Percentiles rank a stretch among this genome's conserved stretches.
These are phyloP conservation scores for Candida stauntonica DNA, from an alignment of 805 yeast genomes.

Conservation along the genomic window DNA sequence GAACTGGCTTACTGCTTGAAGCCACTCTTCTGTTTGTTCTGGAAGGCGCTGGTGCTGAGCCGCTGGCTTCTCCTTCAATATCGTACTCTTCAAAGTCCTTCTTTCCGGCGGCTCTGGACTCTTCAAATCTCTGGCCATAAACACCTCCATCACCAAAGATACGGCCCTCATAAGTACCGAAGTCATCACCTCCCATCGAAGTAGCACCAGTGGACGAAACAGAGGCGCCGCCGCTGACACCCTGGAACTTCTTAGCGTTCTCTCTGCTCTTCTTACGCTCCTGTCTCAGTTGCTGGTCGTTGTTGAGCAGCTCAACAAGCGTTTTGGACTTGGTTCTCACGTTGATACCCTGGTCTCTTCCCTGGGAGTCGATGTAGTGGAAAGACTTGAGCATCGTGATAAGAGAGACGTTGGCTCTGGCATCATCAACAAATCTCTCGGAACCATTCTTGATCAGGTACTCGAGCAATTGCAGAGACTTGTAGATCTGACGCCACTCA, in stretches of 20 bases:
- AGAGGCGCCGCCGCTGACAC: constrained; percentile 61
- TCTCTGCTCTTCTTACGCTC: constrained; percentile 91
- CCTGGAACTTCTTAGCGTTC: constrained; percentile 77
- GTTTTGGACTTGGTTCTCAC: constrained; percentile 88
- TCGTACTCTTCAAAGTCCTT: constrained; percentile 61
- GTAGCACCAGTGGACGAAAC: constrained; percentile 27
- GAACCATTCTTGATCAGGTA: constrained; percentile 89
- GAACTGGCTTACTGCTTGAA: constrained; percentile 31
- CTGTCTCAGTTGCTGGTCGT: constrained; percentile 68
- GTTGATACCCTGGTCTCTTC: constrained; percentile 93
- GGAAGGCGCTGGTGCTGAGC: constrained; percentile 26
- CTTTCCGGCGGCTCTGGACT: constrained; percentile 44
- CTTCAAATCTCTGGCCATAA: constrained; percentile 62
- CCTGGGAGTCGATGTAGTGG: constrained; percentile 91
- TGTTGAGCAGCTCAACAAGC: constrained; percentile 64
- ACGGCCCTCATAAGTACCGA: constrained; percentile 39
- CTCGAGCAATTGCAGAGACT: constrained; percentile 87
- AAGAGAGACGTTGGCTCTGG: constrained; percentile 74
- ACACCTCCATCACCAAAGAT: constrained; percentile 73
- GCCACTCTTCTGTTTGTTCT: constrained; percentile 23
- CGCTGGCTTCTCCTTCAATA: constrained; percentile 29
- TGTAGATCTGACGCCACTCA: constrained; percentile 98
- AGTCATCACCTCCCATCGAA: constrained; percentile 43
- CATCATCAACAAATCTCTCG: constrained; percentile 93
- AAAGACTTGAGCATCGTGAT: constrained; percentile 87